Evolutionary conservation across 2,329 filamentous ascomycete species (phyloP), one percentile per base, ranked within the genome.

Genomic region (Golovinomyces cichoracearum): DNA sequence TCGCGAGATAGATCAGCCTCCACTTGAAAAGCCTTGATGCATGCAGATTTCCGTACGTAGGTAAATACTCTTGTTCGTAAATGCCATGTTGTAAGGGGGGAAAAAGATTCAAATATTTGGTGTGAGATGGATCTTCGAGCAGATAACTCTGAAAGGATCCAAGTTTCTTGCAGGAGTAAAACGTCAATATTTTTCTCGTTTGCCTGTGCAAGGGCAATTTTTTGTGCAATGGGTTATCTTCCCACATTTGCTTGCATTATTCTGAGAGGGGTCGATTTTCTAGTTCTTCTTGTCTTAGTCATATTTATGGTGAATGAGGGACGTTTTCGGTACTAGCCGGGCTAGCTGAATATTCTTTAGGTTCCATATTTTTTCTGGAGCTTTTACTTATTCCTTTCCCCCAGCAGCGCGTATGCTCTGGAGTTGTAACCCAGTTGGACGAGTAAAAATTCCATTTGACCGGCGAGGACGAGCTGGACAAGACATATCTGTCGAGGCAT

Each of bases 171-270:
- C 13, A 45, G 17, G 17, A 33, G 26, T 21, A 12, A 21, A 26
- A 44, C 26, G 12, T 26, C 40, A 26, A 44, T 23, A 6, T 44
- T 4, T 6, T 44, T 44, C 5, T 44, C 40, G 5, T 44, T 15
- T 26, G 19, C 40, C 2, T 35, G 10, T 47, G 25, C n/a, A n/a
- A 47, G 19, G 2, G 45, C 29, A 3, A 35, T 25, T 7, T 3
- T 37, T 9, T 47, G 29, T 3, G 45, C 27, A n/a, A 12, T 13
- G 12, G 27, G 15, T 3, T 12, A 19, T 10, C 45, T 47, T 33
- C 45, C 45, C 10, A 47, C 45, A 4, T 35, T 47, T 35, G 21
- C 29, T 17, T 47, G 45, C 45, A 47, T 23, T 23, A 47, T 35
- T 15, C 45, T 5, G 5, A 38, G 10, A 37, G 35, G 4, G 21